Percentiles rank a stretch among this genome's conserved stretches.
Evolutionary conservation across 345 rosid species (phyloP).

Genomic region (Physaria fendleri): DNA sequence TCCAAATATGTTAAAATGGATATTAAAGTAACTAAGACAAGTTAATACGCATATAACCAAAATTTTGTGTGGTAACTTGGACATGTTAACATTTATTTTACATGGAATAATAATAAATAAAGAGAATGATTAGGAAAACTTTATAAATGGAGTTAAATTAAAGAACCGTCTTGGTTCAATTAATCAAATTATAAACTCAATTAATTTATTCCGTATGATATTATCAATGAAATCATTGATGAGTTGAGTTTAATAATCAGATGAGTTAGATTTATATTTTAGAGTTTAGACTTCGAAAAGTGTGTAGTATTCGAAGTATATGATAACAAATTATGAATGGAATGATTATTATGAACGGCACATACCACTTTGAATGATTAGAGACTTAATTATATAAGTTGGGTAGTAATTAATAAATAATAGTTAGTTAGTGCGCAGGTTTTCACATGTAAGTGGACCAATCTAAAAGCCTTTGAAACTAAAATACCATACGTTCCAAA

Average conservation of each 20-base stretch:
- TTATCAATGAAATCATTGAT: background rate
- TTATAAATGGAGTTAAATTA: background rate
- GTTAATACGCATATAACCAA: background rate
- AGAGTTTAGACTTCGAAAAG: background rate
- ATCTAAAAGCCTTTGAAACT: slow-evolving; percentile 18
- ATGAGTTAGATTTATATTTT: background rate
- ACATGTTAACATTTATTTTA: background rate
- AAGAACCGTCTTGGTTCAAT: background rate
- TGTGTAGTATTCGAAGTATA: background rate
- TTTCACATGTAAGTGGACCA: slow-evolving; percentile 31
- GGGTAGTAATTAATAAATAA: slow-evolving; percentile 4
- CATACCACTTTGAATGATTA: slow-evolving; percentile 17
- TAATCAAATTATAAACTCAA: background rate
- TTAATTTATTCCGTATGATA: background rate
- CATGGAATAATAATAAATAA: background rate
- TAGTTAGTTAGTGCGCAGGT: slow-evolving; percentile 7
- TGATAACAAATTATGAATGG: background rate
- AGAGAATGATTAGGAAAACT: background rate
- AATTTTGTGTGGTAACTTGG: background rate
- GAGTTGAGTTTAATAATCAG: background rate
- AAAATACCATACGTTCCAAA: background rate
- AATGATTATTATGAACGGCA: slow-evolving; percentile 12
- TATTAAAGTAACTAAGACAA: too few relatives aligned
- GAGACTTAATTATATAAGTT: slow-evolving; percentile 4
- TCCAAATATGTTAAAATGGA: too few relatives aligned